These are phyloP conservation scores for Avicennia marina DNA, from an alignment of 257 asterid species.

Conservation along the genomic window DNA sequence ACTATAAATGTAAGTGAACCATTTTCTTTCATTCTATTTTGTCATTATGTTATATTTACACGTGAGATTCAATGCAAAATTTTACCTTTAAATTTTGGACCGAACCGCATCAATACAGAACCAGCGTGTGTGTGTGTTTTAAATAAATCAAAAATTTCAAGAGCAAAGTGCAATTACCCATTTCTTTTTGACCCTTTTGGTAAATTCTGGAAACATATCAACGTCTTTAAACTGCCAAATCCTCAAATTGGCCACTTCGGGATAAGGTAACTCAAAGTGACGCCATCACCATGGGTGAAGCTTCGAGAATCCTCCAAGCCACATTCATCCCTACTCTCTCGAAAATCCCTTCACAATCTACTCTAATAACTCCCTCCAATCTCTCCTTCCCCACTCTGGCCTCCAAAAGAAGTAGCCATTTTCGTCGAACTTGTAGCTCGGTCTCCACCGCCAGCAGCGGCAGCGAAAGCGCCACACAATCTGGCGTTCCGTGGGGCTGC, in stretches of 20 bases:
- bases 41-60: too few relatives aligned
- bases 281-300: conserved; percentile 59
- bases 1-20: too few relatives aligned
- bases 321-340: conserved; percentile 37
- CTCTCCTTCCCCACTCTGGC: conserved; percentile 18
- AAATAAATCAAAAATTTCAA: too few relatives aligned
- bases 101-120: too few relatives aligned
- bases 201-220: conserved; percentile 7
- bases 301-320: conserved; percentile 55
- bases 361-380: conserved; percentile 16
- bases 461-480: conserved; percentile 24
- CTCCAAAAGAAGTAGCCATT: conserved; percentile 28
- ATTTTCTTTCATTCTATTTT: too few relatives aligned
- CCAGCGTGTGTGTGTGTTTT: too few relatives aligned
- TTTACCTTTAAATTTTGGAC: too few relatives aligned
- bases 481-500: conserved; percentile 71
- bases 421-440: conserved; percentile 41
- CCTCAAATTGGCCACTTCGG: not conserved
- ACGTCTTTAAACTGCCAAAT: conserved; percentile 7
- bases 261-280: conserved; percentile 32
- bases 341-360: conserved; percentile 23
- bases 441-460: conserved; percentile 39
- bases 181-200: not conserved
- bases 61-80: too few relatives aligned
- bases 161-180: not conserved